A percentile compares a stretch with the other conserved stretches of the same genome.
phyloP scores from a whole-genome alignment of 148 eudicot genomes.

The Silene conica region DNA sequence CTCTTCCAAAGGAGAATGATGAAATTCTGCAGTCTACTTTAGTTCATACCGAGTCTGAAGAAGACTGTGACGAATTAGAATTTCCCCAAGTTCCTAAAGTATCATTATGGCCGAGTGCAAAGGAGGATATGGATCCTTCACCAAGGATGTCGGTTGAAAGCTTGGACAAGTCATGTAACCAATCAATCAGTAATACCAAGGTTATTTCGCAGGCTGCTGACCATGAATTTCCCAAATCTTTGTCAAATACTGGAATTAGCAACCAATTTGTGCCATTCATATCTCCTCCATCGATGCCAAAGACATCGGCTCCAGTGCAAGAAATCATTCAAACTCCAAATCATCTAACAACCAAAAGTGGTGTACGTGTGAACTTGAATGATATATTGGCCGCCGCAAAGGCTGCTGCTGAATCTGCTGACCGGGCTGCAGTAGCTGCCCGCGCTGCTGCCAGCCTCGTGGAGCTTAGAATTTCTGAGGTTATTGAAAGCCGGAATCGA shows the following conservation, averaged over 20 bases:
- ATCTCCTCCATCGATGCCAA: slow-evolving; percentile 19
- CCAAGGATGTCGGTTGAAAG: slow-evolving; percentile 18
- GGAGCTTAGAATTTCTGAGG: slow-evolving; percentile 63
- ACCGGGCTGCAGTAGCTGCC: slow-evolving; percentile 83
- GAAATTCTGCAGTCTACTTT: slow-evolving; percentile 36
- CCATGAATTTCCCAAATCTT: slow-evolving; percentile 20
- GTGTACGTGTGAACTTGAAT: slow-evolving; percentile 41
- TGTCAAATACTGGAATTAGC: slow-evolving; percentile 16
- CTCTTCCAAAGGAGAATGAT: slow-evolving; percentile 60
- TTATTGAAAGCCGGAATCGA: slow-evolving; percentile 34
- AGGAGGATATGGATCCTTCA: slow-evolving; percentile 32
- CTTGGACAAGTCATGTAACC: no score
- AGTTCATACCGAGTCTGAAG: slow-evolving; percentile 54
- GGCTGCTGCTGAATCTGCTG: slow-evolving; percentile 84
- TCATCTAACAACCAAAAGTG: slow-evolving; percentile 32
- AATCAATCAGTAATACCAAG: slow-evolving; percentile 10
- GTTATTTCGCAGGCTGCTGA: slow-evolving; percentile 16
- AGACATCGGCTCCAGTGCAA: slow-evolving; percentile 18
- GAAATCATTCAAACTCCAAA: slow-evolving; percentile 23
- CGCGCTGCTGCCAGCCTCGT: slow-evolving; percentile 89
- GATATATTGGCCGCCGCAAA: slow-evolving; percentile 81
- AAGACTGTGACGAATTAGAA: slow-evolving; percentile 46
- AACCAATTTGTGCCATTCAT: slow-evolving; percentile 67
- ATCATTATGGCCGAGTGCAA: slow-evolving; percentile 36
- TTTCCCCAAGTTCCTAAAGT: slow-evolving; percentile 84